Evolutionary conservation across 2,329 filamentous ascomycete species (phyloP), one percentile per base, ranked within the genome.

Genomic region (Pyrenochaeta sp.): DNA sequence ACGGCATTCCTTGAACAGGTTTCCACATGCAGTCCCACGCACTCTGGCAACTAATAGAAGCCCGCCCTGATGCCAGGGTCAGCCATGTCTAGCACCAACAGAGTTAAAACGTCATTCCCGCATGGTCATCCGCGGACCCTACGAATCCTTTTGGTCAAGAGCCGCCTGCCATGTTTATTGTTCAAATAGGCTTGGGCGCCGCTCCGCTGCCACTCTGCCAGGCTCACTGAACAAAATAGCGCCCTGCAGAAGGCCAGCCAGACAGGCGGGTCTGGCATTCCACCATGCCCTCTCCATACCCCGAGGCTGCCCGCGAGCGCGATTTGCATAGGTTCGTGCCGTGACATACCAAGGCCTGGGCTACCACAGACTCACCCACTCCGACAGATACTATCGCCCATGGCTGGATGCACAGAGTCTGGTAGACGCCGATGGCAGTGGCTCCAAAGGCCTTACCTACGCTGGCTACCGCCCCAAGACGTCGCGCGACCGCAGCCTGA

Each of bases 401-500:
- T 69, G 65, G 65, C 57, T 66, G 30, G 65, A 68, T 30, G 65
- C 61, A n/a, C 64, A 68, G 44, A 63, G 50, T 51, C 61, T 69
- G 34, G 54, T 63, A 26, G 44, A 63, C 35, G 44, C 53, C 24
- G 58, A 61, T 14, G 61, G 60, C 38, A 51, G 46, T 19, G 52
- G 57, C 35, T 43, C 47, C 21, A 65, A 57, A 27, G 53, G 55
- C 43, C 56, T 68, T 40, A 60, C 51, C 20, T 59, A 63, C 39
- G 54, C 48, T 15, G 60, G 52, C 35, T 62, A 55, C 35, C 36
- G 44, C 5, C 56, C 67, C 1, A 44, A 55, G 17, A 35, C 42
- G 21, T 65, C 58, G 4, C 39, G 51, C 32, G 65, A 70, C 48
- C 60, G 63, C 31, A 51, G 55, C 30, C 48, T 71, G 36, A 70